Evolutionary conservation across 2,329 filamentous ascomycete genomes (phyloP), one percentile per base, ranked within the genome.

Genomic region (Aspergillus ochraceus): DNA sequence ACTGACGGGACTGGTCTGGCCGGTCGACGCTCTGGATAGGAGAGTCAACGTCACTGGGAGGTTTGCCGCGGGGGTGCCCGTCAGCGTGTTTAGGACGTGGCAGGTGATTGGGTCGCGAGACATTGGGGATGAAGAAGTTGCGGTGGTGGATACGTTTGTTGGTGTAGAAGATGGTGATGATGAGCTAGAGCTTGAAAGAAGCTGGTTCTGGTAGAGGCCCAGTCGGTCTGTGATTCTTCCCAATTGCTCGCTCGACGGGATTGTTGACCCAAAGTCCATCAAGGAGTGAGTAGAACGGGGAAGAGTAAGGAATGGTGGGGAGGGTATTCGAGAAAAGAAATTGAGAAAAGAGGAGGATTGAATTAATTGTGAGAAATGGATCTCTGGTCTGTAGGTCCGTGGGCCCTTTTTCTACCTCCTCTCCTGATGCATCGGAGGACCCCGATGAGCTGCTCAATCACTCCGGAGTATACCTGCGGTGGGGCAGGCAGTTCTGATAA

Each of bases 11-110:
- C 59, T 64, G 42, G 59, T 64, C 26, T 65, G 60, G 60, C 60
- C 53, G 68, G 75, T 59, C 52, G 61, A 67, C 49, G 66, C 47
- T 12, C 51, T 19, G 62, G 79, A 76, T 67, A 97, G 78, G 54
- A 85, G 77, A 2, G 79, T 79, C 36, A 83, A 75, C 0, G 77
- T 79, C 65, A 84, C 83, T 30, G 79, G 77, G 20, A 85, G 74
- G 24, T 77, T 70, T 1, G 77, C 74, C 20, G 76, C 77, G 10
- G 79, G 76, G 10, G 77, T 78, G 52, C 78, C 77, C 51, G 77
- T 78, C 54, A 80, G 67, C 36, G 77, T 80, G 66, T 83, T 81
- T 52, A 85, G 79, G 57, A 79, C 77, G 63, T 82, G 80, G 60
- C 79, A 81, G 61, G 80, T 82, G 61, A 82, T 81, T 22, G 79